A percentile compares a stretch with the other conserved stretches of the same genome.
Evolutionary conservation across 805 yeast genomes (phyloP).

Genomic region (Scheffersomyces coipomensis): DNA sequence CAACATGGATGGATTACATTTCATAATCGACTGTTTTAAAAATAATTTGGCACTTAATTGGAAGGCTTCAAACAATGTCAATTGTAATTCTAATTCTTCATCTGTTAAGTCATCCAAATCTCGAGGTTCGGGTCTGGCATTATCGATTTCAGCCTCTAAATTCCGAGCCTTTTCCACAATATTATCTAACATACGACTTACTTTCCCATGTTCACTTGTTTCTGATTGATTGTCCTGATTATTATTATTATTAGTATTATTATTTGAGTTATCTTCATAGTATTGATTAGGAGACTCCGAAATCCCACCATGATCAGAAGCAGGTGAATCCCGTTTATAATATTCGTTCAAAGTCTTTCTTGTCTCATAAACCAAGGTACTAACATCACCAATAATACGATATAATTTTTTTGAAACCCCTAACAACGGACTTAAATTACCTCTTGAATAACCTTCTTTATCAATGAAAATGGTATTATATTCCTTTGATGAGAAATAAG

Average conservation of each 20-base stretch:
- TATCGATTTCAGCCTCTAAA: slow-evolving; percentile 49
- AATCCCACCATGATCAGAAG: slow-evolving; percentile 2
- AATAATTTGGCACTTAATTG: slow-evolving; percentile 69
- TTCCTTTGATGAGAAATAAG: slow-evolving; percentile 61
- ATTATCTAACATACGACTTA: slow-evolving; percentile 18
- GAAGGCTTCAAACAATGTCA: slow-evolving; percentile 69
- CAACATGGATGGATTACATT: slow-evolving; percentile 57
- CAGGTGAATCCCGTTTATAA: slow-evolving; percentile 6
- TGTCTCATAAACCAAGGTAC: slow-evolving; percentile 54
- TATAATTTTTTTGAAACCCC: slow-evolving; percentile 74
- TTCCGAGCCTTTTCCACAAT: slow-evolving; percentile 30
- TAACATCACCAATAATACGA: slow-evolving; percentile 65
- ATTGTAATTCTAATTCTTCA: slow-evolving; percentile 61
- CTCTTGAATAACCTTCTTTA: slow-evolving; percentile 29
- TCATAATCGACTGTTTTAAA: slow-evolving; percentile 61
- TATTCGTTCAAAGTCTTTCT: slow-evolving; percentile 23
- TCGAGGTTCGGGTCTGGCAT: slow-evolving; percentile 50
- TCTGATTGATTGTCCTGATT: slow-evolving; percentile 18
- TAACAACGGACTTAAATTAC: slow-evolving; percentile 63
- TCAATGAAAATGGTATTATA: slow-evolving; percentile 53
- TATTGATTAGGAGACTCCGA: slow-evolving; percentile 15
- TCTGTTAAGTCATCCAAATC: slow-evolving; percentile 41
- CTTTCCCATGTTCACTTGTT: slow-evolving; percentile 20
- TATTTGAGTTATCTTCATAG: slow-evolving; percentile 3
- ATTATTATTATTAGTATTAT: slow-evolving; percentile 10